Evolutionary conservation across 164 flowering plant species (phyloP), one percentile per base, ranked within the genome.

Genomic region (Cinnamomum micranthum): DNA sequence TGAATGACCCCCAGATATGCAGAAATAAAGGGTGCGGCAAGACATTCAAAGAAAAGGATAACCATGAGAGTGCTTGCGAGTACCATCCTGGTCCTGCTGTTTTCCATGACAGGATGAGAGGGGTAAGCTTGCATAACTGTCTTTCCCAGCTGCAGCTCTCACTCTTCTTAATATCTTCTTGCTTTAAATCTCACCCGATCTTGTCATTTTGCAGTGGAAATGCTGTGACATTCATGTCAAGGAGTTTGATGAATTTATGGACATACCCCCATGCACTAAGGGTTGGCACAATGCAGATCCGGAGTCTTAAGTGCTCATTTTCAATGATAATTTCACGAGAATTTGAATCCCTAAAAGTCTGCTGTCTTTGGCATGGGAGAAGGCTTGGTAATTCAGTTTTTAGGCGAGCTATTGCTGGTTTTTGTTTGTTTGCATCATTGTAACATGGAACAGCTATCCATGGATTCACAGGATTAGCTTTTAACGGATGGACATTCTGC

Each of bases 51-150:
- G 99, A 95, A 73, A 93, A 83, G 78, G 93, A 92, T 75, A 95
- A 95, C 86, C 91, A 92, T 71, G 98, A 90, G 1, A 77, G 80
- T 63, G 98, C 99, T 6, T 95, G 98, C 74, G 84, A 75, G 73
- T 89, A 89, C 84, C 99, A 95, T 80, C 99, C 99, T 28, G 99
- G 98, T 1, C 98, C 98, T 69, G 90, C 99, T 9, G 80, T 92
- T 78, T 95, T 95, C 76, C 99, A 92, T 74, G 99, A 93, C 76
- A 81, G 99, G 50, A 71, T 86, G 84, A 87, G 85, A 87, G 98
- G 94, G 91, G 99, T 93, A 74, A 51, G 90, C 10, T 6, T 35
- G 1, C 14, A 25, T 19, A 9, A 50, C 28, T 33, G 35, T 50
- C 71, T 31, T 52, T 55, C 28, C 15, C 65, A 25, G 50, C 13